These are phyloP conservation scores for Sedum album DNA, from an alignment of 164 flowering plant species.

Conservation along the genomic window DNA sequence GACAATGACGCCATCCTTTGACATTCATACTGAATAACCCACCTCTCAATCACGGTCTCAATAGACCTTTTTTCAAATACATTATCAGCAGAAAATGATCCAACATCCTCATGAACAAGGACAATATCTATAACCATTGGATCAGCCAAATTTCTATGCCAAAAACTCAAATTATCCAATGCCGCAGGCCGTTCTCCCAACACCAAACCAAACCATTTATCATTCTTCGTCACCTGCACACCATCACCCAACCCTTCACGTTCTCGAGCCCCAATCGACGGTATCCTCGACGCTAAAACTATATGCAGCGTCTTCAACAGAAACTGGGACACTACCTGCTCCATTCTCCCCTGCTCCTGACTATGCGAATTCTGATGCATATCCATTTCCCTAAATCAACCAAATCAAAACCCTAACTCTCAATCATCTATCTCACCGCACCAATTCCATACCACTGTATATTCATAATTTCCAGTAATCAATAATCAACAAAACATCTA, in stretches of 20 bases:
- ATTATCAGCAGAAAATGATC: not conserved
- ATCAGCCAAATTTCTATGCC: slow-evolving; percentile 65
- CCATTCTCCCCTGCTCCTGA: slow-evolving; percentile 41
- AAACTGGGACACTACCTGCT: slow-evolving; percentile 71
- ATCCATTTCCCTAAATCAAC: slow-evolving; percentile 27
- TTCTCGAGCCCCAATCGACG: slow-evolving; percentile 35
- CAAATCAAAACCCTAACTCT: too few relatives aligned
- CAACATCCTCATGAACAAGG: slow-evolving; percentile 39
- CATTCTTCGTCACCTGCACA: slow-evolving; percentile 50
- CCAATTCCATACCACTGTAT: too few relatives aligned
- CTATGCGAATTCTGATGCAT: slow-evolving; percentile 31
- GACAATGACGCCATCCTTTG: slow-evolving; percentile 11
- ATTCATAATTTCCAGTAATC: too few relatives aligned
- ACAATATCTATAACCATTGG: slow-evolving; percentile 77
- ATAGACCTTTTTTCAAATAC: slow-evolving; percentile 11
- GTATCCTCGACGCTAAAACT: slow-evolving; percentile 68
- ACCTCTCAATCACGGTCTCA: slow-evolving; percentile 84
- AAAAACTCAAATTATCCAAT: slow-evolving; percentile 54
- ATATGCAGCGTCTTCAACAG: slow-evolving; percentile 62
- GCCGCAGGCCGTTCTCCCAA: slow-evolving; percentile 69
- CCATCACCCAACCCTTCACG: slow-evolving; percentile 15
- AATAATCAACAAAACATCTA: too few relatives aligned
- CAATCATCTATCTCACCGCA: too few relatives aligned
- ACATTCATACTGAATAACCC: slow-evolving; percentile 73
- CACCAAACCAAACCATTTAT: slow-evolving; percentile 74